Percentiles rank a stretch among this genome's conserved stretches.
These are phyloP conservation scores for Candida freyschussii DNA, from an alignment of 1,139 yeast species.

Conservation along the genomic window DNA sequence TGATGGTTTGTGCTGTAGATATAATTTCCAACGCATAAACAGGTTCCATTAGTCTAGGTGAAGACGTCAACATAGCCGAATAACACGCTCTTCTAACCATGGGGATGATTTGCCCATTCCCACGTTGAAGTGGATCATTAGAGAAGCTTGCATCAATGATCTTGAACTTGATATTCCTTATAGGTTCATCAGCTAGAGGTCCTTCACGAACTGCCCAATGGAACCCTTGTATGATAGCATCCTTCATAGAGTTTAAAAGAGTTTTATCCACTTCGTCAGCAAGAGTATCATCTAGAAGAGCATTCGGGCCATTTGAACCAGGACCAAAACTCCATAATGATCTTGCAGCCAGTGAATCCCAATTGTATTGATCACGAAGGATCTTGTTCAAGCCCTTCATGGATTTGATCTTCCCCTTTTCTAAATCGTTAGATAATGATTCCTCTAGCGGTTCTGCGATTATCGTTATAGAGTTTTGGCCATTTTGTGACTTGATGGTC, in stretches of 20 bases:
- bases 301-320: conserved; percentile 47
- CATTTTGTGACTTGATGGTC: conserved; percentile 51
- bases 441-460: conserved; percentile 73
- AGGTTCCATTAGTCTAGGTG: conserved; percentile 83
- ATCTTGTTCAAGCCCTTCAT: conserved; percentile 42
- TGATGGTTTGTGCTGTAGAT: conserved; percentile 45
- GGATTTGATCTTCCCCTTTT: conserved; percentile 40
- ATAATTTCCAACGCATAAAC: conserved; percentile 59
- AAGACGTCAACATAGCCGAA: conserved; percentile 71
- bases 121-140: conserved; percentile 42
- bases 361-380: conserved; percentile 54
- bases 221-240: conserved; percentile 68
- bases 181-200: conserved; percentile 83
- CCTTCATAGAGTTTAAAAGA: conserved; percentile 43
- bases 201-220: conserved; percentile 84
- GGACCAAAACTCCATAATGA: conserved; percentile 83
- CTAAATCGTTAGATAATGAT: conserved; percentile 53
- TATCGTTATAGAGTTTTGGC: conserved; percentile 56
- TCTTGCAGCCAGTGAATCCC: conserved; percentile 84
- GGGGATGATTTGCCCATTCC: conserved; percentile 77
- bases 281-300: conserved; percentile 72
- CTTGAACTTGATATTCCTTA: conserved; percentile 66
- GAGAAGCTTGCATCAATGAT: conserved; percentile 59
- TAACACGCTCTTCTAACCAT: conserved; percentile 82
- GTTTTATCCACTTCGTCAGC: conserved; percentile 64